Percentiles rank a stretch among this genome's conserved stretches.
These are phyloP conservation scores for Pterula multifida DNA, from an alignment of 1,284 basidiomycete genomes.

Conservation along the genomic window DNA sequence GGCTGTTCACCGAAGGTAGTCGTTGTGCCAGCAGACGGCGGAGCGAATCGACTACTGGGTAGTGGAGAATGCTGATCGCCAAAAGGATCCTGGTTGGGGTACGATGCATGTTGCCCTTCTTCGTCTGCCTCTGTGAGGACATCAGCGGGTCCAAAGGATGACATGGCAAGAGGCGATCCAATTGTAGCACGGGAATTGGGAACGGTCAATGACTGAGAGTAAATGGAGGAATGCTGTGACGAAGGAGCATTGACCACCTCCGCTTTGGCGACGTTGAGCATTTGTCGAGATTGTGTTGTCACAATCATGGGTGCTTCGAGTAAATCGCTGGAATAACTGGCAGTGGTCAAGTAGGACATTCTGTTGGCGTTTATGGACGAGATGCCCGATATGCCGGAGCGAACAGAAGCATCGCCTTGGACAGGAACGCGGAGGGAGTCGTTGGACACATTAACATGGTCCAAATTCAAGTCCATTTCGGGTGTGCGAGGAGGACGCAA, in stretches of 20 bases:
- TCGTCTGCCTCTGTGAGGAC: conserved; percentile 33
- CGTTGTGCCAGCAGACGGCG: conserved; percentile 27
- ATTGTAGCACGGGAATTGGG: conserved; percentile 29
- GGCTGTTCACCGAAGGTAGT: conserved; percentile 29
- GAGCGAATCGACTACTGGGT: conserved; percentile 22
- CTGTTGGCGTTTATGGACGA: conserved; percentile 27
- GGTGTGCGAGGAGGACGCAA: conserved; percentile 50
- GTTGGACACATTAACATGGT: conserved; percentile 47
- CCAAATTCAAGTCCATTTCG: conserved; percentile 47
- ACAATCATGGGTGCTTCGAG: conserved; percentile 74
- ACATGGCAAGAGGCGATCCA: conserved; percentile 56
- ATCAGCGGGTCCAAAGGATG: conserved; percentile 64
- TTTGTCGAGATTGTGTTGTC: conserved; percentile 26
- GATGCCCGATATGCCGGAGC: conserved; percentile 38
- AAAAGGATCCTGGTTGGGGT: conserved; percentile 24
- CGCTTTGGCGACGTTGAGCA: conserved; percentile 44
- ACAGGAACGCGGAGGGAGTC: conserved; percentile 32
- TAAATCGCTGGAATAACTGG: conserved; percentile 66
- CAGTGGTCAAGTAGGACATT: conserved; percentile 60
- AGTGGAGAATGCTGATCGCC: conserved; percentile 40
- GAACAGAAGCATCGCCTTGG: conserved; percentile 31
- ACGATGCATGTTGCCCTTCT: conserved; percentile 9
- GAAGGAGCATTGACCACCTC: conserved; percentile 59
- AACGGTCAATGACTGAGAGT: conserved; percentile 27
- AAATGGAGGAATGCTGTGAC: conserved; percentile 22